Evolutionary conservation across 2,329 filamentous ascomycete genomes (phyloP), one percentile per base, ranked within the genome.

Genomic region (Aspergillus ochraceus): DNA sequence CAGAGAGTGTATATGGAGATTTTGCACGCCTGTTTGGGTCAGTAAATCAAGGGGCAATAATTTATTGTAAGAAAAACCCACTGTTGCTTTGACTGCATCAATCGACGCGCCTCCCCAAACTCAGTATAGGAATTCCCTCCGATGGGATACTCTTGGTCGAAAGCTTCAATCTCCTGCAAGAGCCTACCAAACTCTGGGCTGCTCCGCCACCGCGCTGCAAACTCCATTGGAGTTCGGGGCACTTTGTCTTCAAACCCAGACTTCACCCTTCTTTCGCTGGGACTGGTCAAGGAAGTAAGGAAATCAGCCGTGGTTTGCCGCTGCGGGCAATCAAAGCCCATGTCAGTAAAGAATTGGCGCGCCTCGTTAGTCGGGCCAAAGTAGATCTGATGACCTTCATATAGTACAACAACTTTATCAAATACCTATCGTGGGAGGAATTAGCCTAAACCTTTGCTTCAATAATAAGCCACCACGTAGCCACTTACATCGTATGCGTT

Each of bases 301-400:
- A 90, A 90, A 67, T 90, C 88, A 2, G 82, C 86, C 0, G 84
- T 88, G 0, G 87, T 90, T 69, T 90, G 87, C 3, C 88, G 81
- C 2, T 81, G 74, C 0, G 87, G 87, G 65, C 88, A 90, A 49
- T 82, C 72, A 81, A 85, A 92, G 39, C 90, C 90, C 73, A 89
- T 84, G 10, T 81, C 76, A 68, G 88, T 85, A 62, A 92, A 92
- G 75, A 86, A 92, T 0, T 66, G 68, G 65, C 83, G 86, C 0
- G 89, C 90, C 1, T 77, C 71, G 3, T 68, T 68, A 0, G 86
- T 82, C 0, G 84, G 82, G 0, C 90, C 90, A 64, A 87, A 92
- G 77, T 86, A 93, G 64, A 93, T 92, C 69, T 92, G 84, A 0
- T 87, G 83, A 0, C 90, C 90, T 68, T 91, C 88, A 68, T 92